These are phyloP conservation scores for Neonectria punicea DNA, from an alignment of 2,329 filamentous ascomycete species.

Conservation along the genomic window DNA sequence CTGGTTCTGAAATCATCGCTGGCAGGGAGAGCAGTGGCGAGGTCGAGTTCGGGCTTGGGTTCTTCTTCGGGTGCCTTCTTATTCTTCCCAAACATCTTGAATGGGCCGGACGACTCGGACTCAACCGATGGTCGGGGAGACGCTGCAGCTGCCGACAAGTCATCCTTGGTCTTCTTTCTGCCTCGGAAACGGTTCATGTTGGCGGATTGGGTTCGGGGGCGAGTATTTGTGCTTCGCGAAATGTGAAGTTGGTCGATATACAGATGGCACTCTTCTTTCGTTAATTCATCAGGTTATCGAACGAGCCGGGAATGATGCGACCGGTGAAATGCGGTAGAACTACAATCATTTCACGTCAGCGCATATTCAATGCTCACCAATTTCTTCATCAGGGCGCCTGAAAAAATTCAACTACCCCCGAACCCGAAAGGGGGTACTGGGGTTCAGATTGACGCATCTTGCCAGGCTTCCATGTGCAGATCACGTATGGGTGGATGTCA, in stretches of 20 bases:
- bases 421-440: background rate
- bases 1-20: conserved; percentile 94
- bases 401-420: background rate
- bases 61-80: conserved; percentile 67
- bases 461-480: background rate
- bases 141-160: conserved; percentile 47
- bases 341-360: background rate
- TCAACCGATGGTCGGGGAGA: conserved; percentile 62
- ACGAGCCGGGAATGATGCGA: background rate
- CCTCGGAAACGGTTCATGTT: conserved; percentile 82
- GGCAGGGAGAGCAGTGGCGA: conserved; percentile 79
- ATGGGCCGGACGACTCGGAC: conserved; percentile 62
- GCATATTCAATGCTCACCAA: background rate
- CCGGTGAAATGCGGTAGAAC: background rate
- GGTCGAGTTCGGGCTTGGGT: conserved; percentile 74
- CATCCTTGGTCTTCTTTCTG: conserved; percentile 76
- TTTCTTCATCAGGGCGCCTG: background rate
- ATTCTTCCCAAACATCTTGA: conserved; percentile 65
- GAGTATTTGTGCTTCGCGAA: background rate
- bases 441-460: background rate
- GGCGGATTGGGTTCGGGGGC: conserved; percentile 9
- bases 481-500: conserved; percentile 6
- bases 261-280: conserved; percentile 12
- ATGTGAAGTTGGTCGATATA: conserved; percentile 11
- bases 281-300: conserved; percentile 37